Conservation (phyloP, 768 basidiomycete species). For the Lentinula lateritia region DNA sequence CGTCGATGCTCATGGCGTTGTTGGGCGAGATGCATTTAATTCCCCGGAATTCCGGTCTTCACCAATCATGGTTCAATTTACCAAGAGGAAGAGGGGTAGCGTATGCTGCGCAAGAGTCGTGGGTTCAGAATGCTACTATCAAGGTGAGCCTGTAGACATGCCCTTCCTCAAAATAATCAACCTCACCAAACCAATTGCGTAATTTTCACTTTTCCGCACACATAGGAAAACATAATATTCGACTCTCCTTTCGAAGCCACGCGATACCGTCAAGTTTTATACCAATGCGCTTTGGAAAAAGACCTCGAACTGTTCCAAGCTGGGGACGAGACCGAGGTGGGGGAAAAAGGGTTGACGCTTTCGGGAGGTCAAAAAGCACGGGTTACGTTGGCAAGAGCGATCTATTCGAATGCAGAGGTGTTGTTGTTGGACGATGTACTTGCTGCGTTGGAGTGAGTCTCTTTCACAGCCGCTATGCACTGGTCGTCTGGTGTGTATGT, state of each 20-base stretch:
- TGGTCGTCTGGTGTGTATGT: too few species aligned
- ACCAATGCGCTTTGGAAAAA: conserved; percentile 67
- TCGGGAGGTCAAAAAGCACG: conserved; percentile 40
- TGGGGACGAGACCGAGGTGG: conserved; percentile 68
- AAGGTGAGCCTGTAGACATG: conserved; percentile 25
- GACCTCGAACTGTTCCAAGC: conserved; percentile 68
- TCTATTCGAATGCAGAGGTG: conserved; percentile 48
- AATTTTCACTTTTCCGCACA: not conserved
- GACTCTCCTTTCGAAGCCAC: conserved; percentile 70
- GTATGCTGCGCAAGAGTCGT: conserved; percentile 81
- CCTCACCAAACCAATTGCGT: not conserved
- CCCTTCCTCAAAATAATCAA: not conserved
- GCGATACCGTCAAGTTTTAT: conserved; percentile 70
- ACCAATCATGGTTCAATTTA: conserved; percentile 56
- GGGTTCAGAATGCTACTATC: conserved; percentile 81
- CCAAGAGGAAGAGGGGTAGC: conserved; percentile 69
- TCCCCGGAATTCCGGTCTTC: conserved; percentile 33
- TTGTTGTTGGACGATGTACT: conserved; percentile 21
- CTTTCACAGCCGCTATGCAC: conserved; percentile 34
- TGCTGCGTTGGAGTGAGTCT: conserved; percentile 21
- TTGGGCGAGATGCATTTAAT: conserved; percentile 68
- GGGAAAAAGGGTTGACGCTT: conserved; percentile 55
- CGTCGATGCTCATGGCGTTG: conserved; percentile 60
- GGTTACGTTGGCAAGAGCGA: conserved; percentile 38
- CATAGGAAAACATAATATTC: conserved; percentile 75